phyloP scores from a whole-genome alignment of 768 basidiomycete genomes.

The Lactarius quietus region DNA sequence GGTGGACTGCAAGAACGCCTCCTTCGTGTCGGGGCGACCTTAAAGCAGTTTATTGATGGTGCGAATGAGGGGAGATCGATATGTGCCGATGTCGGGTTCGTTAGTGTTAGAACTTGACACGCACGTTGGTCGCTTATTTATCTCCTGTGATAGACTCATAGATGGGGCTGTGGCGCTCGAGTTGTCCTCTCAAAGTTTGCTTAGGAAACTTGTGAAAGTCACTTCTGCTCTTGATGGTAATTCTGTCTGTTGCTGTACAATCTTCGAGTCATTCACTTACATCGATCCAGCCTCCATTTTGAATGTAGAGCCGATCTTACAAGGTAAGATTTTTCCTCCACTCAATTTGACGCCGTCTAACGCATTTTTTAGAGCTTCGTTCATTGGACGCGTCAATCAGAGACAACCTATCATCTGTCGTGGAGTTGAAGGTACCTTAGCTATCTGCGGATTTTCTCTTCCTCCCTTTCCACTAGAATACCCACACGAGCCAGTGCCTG shows the following conservation, averaged over 20 bases:
- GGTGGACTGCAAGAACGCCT: no score
- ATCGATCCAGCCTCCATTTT: constrained; percentile 39
- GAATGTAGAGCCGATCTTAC: constrained; percentile 47
- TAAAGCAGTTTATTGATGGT: no score
- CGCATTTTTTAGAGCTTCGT: constrained; percentile 12
- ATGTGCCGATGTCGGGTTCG: constrained; percentile 5
- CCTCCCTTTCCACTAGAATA: constrained; percentile 46
- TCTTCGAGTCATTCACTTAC: not conserved
- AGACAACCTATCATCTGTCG: constrained; percentile 10
- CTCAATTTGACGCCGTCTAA: not conserved
- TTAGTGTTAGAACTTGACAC: not conserved
- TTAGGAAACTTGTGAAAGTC: not conserved
- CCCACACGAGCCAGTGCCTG: constrained; percentile 64
- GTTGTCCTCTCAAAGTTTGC: constrained; percentile 4
- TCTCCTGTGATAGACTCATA: constrained; percentile 10
- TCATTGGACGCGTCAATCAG: constrained; percentile 12
- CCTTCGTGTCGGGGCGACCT: no score
- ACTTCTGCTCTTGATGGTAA: constrained; percentile 2
- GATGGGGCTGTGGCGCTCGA: constrained; percentile 11
- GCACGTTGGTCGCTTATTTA: not conserved
- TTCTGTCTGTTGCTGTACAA: not conserved
- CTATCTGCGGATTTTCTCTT: not conserved
- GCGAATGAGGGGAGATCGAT: no score
- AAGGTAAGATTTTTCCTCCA: constrained; percentile 39
- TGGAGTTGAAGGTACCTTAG: no score